Evolutionary conservation across 2,329 filamentous ascomycete genomes (phyloP).

Genomic region (Rhinocladiella mackenziei): DNA sequence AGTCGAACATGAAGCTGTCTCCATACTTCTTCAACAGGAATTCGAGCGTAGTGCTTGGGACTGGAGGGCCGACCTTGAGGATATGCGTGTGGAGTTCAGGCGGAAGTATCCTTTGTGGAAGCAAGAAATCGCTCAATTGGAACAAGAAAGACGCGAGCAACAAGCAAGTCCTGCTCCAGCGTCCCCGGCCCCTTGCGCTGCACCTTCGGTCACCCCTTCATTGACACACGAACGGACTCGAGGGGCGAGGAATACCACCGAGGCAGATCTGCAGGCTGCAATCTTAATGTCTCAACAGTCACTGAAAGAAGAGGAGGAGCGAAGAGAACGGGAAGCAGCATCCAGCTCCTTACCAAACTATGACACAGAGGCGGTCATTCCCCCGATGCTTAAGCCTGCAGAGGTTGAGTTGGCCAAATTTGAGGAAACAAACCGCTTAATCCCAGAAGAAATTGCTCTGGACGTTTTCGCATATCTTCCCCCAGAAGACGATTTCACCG

Average conservation of each 20-base stretch:
- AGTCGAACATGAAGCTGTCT: conserved; percentile 38
- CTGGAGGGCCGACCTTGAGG: conserved; percentile 39
- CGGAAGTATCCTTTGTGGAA: conserved; percentile 45
- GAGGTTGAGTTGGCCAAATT: conserved; percentile 41
- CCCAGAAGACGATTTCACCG: conserved; percentile 46
- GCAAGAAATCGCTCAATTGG: conserved; percentile 40
- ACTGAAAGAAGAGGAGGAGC: conserved; percentile 45
- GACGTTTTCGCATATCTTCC: conserved; percentile 45
- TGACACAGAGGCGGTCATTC: conserved; percentile 45
- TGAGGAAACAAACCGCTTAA: conserved; percentile 45
- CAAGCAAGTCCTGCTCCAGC: conserved; percentile 37
- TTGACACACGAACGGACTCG: conserved; percentile 39
- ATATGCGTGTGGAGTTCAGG: conserved; percentile 40
- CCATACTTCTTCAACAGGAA: conserved; percentile 37
- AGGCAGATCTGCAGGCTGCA: conserved; percentile 48
- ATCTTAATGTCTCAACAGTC: conserved; percentile 47
- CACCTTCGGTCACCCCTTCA: conserved; percentile 32
- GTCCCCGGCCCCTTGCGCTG: conserved; percentile 33
- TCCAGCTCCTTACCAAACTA: conserved; percentile 44
- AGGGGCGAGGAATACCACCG: conserved; percentile 47
- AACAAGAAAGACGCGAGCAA: conserved; percentile 39
- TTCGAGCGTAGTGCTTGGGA: conserved; percentile 40
- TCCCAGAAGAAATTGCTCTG: conserved; percentile 39
- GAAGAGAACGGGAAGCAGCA: conserved; percentile 41
- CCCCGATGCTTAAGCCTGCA: conserved; percentile 44